phyloP scores from a whole-genome alignment of 169 alveolate species.

The Neospora caninum region DNA sequence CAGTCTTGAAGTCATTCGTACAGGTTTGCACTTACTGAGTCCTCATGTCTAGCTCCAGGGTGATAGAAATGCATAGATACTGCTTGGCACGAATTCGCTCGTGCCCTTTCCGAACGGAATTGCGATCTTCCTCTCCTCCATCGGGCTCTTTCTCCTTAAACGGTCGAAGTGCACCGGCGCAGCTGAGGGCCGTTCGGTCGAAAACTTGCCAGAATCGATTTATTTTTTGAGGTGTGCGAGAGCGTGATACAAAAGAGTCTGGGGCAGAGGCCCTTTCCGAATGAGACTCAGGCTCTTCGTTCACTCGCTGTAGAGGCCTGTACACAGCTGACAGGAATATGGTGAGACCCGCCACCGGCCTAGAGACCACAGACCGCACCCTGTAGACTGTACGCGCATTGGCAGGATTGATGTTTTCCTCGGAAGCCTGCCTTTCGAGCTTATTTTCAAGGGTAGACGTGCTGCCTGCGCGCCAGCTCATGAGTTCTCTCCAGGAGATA shows the following conservation, averaged over 20 bases:
- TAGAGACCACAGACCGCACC: not conserved
- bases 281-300: no score
- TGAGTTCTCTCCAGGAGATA: not conserved
- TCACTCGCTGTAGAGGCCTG: not conserved
- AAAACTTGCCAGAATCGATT: not conserved
- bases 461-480: not conserved
- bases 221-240: not conserved
- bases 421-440: not conserved
- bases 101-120: not conserved
- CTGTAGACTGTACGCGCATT: not conserved
- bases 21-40: not conserved
- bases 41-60: not conserved
- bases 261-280: no score
- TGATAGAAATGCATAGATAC: not conserved
- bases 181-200: not conserved
- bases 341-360: not conserved
- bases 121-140: not conserved
- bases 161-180: not conserved
- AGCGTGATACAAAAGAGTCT: not conserved
- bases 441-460: not conserved
- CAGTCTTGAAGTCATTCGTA: no score
- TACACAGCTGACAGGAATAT: not conserved
- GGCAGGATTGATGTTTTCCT: not conserved
- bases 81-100: not conserved
- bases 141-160: not conserved